phyloP scores from a whole-genome alignment of 768 basidiomycete species.

The Clavulina sp. region DNA sequence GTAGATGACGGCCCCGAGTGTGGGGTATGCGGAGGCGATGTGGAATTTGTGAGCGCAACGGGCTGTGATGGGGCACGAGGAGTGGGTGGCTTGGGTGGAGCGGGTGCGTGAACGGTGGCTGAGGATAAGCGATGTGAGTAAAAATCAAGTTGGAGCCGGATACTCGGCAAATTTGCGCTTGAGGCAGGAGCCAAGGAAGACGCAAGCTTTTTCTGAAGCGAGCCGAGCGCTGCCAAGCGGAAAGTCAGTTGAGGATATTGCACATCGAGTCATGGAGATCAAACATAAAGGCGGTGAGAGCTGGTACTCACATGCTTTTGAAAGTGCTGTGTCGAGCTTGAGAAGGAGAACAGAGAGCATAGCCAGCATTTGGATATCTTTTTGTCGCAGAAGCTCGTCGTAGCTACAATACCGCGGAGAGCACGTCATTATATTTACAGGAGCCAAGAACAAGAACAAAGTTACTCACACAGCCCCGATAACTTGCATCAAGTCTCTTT shows the following conservation, averaged over 20 bases:
- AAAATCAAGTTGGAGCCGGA: slow-evolving; percentile 30
- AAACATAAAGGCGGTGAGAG: neutral
- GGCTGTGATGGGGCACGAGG: slow-evolving; percentile 1
- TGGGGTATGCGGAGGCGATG: too few species aligned
- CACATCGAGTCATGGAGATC: neutral
- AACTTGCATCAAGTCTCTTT: too few species aligned
- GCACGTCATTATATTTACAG: neutral
- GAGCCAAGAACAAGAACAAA: slow-evolving; percentile 15
- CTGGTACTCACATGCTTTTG: slow-evolving; percentile 2
- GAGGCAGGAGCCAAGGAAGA: too few species aligned
- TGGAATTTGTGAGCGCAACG: too few species aligned
- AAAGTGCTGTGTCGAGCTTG: slow-evolving; percentile 21
- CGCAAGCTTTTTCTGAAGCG: too few species aligned
- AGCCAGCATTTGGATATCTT: slow-evolving; percentile 67
- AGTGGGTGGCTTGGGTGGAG: neutral
- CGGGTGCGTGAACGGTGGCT: neutral
- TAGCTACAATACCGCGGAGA: slow-evolving; percentile 21
- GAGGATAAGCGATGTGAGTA: slow-evolving; percentile 28
- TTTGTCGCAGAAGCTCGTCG: slow-evolving; percentile 26
- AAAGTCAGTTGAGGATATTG: neutral
- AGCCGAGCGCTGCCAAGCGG: too few species aligned
- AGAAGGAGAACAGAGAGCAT: slow-evolving; percentile 57
- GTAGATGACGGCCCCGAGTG: slow-evolving; percentile 3
- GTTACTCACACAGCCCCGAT: too few species aligned
- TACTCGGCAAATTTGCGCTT: neutral